Conservation (phyloP, 2,329 filamentous ascomycete species). For the Aspergillus sp. region DNA sequence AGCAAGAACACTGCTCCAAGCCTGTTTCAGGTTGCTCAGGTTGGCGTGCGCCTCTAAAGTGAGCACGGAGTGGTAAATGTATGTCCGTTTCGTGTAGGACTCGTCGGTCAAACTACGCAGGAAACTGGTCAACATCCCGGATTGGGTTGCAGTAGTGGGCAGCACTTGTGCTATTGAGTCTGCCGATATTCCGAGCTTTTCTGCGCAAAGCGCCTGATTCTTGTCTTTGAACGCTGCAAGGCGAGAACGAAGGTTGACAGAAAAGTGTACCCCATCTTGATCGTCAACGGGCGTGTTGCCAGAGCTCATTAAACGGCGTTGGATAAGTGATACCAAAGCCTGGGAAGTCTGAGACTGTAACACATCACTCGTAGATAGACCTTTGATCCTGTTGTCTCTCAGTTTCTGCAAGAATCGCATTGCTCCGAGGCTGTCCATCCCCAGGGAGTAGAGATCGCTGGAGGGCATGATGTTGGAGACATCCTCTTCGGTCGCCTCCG, state of each 20-base stretch:
- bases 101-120: slow-evolving; percentile 26
- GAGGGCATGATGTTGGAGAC: slow-evolving; percentile 21
- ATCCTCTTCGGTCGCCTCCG: slow-evolving; percentile 22
- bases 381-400: slow-evolving; percentile 31
- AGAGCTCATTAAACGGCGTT: slow-evolving; percentile 4
- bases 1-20: slow-evolving; percentile 30
- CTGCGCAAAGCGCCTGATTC: slow-evolving; percentile 24
- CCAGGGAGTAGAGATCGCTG: slow-evolving; percentile 30
- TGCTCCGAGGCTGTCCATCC: slow-evolving; percentile 43
- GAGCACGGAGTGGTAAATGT: slow-evolving; percentile 39
- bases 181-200: slow-evolving; percentile 23
- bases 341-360: slow-evolving; percentile 34
- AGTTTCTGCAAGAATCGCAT: slow-evolving; percentile 40
- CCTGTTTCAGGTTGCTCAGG: slow-evolving; percentile 26
- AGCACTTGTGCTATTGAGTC: slow-evolving; percentile 34
- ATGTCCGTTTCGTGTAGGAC: slow-evolving; percentile 27
- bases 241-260: background rate
- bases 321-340: slow-evolving; percentile 26
- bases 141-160: slow-evolving; percentile 41
- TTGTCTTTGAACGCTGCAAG: slow-evolving; percentile 23
- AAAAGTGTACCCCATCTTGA: slow-evolving; percentile 7
- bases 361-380: slow-evolving; percentile 34
- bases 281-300: background rate
- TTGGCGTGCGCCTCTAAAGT: slow-evolving; percentile 30
- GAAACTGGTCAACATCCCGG: slow-evolving; percentile 42